Base-by-base conservation (phyloP, 306 rosid species). In the Citrullus amarus region DNA sequence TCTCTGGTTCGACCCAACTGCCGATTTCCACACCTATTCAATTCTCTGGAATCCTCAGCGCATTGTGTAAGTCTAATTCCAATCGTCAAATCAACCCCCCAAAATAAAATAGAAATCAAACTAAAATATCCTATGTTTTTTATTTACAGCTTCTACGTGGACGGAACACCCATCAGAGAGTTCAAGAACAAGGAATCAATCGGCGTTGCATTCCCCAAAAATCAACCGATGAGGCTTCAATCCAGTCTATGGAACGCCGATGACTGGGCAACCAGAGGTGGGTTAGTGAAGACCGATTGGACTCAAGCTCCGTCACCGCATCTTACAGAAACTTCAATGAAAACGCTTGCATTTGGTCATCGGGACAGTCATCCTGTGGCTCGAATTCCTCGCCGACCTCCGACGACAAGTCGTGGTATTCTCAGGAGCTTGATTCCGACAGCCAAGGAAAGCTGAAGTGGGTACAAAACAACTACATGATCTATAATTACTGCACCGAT, bases 1-100 rank as follows among this genome's bases (percentile, higher is more conserved):
- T 71, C 86, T 85, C 15, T 85, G 88, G 88, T 85, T 85, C 62
- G 86, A 85, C 10, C 88, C 88, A 57, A 73, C 88, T 9, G 61
- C 80, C 8, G 74, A 78, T 43, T 85, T 82, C 32, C 88, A 85
- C 70, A 85, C 88, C 60, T 85, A 82, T 68, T 85, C 88, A 48
- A 63, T 80, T 38, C 86, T 82, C 1, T 85, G 84, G 88, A 85
- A 80, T 56, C 84, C 84, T 25, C 76, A 62, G 1, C 75, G 78
- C 4, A 83, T 87, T 53, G 41, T 85, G 88, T 81, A 65, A 78
- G 87, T 65, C 4, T 13, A 12, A 34, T 36, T 17, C 10, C 46
- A 65, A 17, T 34, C 6, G 8, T 65, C 13, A 36, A 63, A 14
- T 63, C 46, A 34, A 14, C 0, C 39, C 0, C 32, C 3, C 8